Base-by-base conservation (phyloP, 331 rosid genomes). In the Spiraea crenata region DNA sequence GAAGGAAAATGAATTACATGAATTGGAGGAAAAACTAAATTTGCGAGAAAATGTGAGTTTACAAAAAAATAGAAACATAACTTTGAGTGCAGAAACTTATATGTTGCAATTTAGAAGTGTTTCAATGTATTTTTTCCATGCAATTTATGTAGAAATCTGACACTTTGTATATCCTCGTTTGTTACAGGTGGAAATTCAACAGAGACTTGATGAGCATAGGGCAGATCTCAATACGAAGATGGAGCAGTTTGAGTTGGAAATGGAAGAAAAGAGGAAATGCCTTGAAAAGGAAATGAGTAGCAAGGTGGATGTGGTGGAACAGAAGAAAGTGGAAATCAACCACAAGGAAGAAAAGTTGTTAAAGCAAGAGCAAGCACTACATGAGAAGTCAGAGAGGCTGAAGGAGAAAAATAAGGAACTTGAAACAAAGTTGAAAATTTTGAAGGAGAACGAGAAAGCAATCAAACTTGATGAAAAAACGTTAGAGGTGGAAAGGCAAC, bases 11-110 rank as follows among this genome's bases (percentile, higher is more conserved):
- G 89, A 84, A 50, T 81, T 95, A 45, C 85, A 39, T 64, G 83
- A 65, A 37, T 50, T 79, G 80, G 95, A 95, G 76, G 77, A 76
- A 70, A 85, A 89, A 62, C 91, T 95, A 57, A 80, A 65, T 74
- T 79, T 75, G 71, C 86, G 89, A 77, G 97, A 95, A 89, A 88
- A 60, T 49, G 99, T 89, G 82, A 77, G 95, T 89, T 46, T 11
- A 31, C 12, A 38, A 17, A 67, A 44, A 19, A 45, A 6, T 7
- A 7, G 16, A 64, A 10, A n/a, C 8, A 49, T 59, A 67, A 55
- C 11, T 16, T 50, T 34, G 48, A 39, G 46, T 50, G 47, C 44
- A 19, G 6, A 58, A 58, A 13, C 13, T 58, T 19, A 57, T 16
- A 9, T 48, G 58, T 41, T 66, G 63, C 38, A 20, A 50, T 10